Conservation (phyloP, 441 rosid species). For the Gossypium gossypioides region DNA sequence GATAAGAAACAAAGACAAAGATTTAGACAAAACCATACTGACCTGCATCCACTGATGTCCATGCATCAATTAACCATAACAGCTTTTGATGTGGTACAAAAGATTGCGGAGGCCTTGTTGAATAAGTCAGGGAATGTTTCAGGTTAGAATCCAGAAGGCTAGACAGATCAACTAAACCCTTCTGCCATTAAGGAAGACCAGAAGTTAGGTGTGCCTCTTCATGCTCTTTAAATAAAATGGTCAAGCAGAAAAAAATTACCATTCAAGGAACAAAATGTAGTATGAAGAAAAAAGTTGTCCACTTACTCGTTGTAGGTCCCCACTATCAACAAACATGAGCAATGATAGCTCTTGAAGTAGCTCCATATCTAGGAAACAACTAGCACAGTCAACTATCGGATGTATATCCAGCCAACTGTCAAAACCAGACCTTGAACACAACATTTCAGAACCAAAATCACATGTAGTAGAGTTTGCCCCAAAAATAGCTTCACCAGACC, state of each 20-base stretch:
- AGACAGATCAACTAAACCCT: constrained; percentile 36
- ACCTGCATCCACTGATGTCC: constrained; percentile 53
- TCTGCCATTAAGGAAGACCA: constrained; percentile 22
- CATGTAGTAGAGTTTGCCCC: constrained; percentile 36
- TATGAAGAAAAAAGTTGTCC: not conserved
- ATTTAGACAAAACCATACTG: constrained; percentile 6
- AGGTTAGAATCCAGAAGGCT: constrained; percentile 42
- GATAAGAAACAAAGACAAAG: constrained; percentile 6
- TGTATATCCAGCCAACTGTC: constrained; percentile 50
- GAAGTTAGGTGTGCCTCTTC: not conserved
- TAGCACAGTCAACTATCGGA: constrained; percentile 48
- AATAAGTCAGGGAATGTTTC: constrained; percentile 46
- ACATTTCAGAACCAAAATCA: constrained; percentile 41
- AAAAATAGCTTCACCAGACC: constrained; percentile 19
- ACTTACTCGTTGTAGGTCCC: constrained; percentile 39
- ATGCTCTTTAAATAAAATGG: not conserved
- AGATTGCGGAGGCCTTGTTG: constrained; percentile 73
- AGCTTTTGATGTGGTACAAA: constrained; percentile 72
- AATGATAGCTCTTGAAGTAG: constrained; percentile 51
- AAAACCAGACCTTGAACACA: constrained; percentile 42
- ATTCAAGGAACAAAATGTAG: not conserved
- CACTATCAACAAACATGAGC: constrained; percentile 31
- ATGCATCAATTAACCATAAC: constrained; percentile 76
- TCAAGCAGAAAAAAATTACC: not conserved
- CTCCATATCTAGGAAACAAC: constrained; percentile 66